Conservation (phyloP, 1,284 basidiomycete genomes). For the Pterula multifida region DNA sequence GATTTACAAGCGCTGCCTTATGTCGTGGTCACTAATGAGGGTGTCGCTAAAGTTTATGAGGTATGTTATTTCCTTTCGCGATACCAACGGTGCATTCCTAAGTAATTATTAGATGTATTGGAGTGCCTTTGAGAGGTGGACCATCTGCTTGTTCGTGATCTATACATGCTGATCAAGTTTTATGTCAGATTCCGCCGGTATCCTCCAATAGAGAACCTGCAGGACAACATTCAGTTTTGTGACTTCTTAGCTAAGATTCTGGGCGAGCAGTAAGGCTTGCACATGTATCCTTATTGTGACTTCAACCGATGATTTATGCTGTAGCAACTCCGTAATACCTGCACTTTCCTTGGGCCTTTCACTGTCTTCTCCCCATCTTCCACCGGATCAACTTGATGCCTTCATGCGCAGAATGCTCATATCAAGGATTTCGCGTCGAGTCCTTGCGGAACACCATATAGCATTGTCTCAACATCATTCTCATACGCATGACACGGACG, state of each 20-base stretch:
- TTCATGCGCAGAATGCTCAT: conserved; percentile 89
- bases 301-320: conserved; percentile 2
- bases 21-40: conserved; percentile 80
- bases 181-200: conserved; percentile 57
- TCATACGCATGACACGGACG: conserved; percentile 16
- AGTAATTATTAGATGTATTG: conserved; percentile 74
- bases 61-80: conserved; percentile 36
- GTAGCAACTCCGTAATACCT: conserved; percentile 65
- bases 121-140: conserved; percentile 72
- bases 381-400: conserved; percentile 70
- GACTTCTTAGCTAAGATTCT: conserved; percentile 54
- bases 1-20: conserved; percentile 83
- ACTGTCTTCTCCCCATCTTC: conserved; percentile 66
- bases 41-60: conserved; percentile 77
- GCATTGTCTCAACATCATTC: conserved; percentile 53
- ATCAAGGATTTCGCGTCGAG: conserved; percentile 81
- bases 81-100: neutral
- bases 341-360: conserved; percentile 68
- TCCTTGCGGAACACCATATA: conserved; percentile 84
- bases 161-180: conserved; percentile 4
- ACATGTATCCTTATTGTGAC: conserved; percentile 2
- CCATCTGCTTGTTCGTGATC: conserved; percentile 1
- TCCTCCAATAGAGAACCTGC: conserved; percentile 60
- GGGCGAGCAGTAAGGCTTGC: conserved; percentile 57
- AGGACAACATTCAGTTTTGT: conserved; percentile 77